Evolutionary conservation across 257 asterid species (phyloP).

Genomic region (Nicotiana sylvestris): DNA sequence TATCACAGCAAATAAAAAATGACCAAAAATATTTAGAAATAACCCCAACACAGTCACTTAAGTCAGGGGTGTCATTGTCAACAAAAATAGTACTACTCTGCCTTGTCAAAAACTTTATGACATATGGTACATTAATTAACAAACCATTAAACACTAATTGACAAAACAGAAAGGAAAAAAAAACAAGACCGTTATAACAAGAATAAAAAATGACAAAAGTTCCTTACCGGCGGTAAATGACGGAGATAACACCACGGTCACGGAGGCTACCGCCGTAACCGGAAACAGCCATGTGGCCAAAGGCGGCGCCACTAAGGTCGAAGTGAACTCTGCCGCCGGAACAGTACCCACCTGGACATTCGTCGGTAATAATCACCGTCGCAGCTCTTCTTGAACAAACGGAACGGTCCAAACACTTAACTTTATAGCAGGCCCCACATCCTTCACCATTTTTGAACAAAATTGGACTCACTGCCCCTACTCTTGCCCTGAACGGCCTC

Average conservation of each 20-base stretch:
- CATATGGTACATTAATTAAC: background rate
- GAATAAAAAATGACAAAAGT: background rate
- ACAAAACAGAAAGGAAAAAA: background rate
- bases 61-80: slow-evolving; percentile 15
- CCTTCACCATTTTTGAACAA: slow-evolving; percentile 88
- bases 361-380: slow-evolving; percentile 88
- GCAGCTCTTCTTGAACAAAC: slow-evolving; percentile 88
- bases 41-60: slow-evolving; percentile 9
- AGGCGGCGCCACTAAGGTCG: slow-evolving; percentile 97
- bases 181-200: slow-evolving; percentile 6
- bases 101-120: background rate
- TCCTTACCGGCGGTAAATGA: slow-evolving; percentile 71
- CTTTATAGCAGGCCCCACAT: slow-evolving; percentile 95
- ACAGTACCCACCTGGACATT: slow-evolving; percentile 88
- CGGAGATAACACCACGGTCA: slow-evolving; percentile 75
- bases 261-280: slow-evolving; percentile 73
- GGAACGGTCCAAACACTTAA: slow-evolving; percentile 72
- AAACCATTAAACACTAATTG: slow-evolving; percentile 3
- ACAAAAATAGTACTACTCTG: background rate
- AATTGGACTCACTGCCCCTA: slow-evolving; percentile 95
- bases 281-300: slow-evolving; percentile 78
- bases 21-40: background rate
- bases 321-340: slow-evolving; percentile 60
- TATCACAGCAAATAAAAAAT: background rate
- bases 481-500: slow-evolving; percentile 86